Evolutionary conservation across 1,139 yeast genomes (phyloP).

Genomic region (Blastobotrys aristatus): DNA sequence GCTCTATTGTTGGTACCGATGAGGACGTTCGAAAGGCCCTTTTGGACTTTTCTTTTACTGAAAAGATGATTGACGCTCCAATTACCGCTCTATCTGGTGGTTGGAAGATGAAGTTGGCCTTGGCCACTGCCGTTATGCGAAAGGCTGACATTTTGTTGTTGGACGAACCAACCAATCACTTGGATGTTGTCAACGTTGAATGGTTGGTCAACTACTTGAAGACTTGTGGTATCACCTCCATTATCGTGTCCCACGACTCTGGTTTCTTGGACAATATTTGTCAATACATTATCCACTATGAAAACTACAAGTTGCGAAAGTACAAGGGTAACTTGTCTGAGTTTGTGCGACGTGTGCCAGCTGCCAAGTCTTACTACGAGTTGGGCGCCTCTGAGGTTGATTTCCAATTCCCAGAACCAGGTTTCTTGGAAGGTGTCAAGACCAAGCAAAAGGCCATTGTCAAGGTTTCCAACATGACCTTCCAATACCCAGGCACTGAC

Average conservation of each 20-base stretch:
- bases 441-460: slow-evolving; percentile 99
- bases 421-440: slow-evolving; percentile 99
- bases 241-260: slow-evolving; percentile 98
- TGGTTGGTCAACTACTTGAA: slow-evolving; percentile 99
- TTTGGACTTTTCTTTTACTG: slow-evolving; percentile 85
- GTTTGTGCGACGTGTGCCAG: slow-evolving; percentile 97
- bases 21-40: slow-evolving; percentile 64
- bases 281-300: slow-evolving; percentile 99
- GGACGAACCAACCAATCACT: slow-evolving; percentile 99
- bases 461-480: slow-evolving; percentile 91
- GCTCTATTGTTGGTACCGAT: slow-evolving; percentile 52
- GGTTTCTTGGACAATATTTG: slow-evolving; percentile 98
- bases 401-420: slow-evolving; percentile 98
- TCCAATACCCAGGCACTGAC: slow-evolving; percentile 98
- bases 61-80: slow-evolving; percentile 87
- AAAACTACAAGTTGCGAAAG: slow-evolving; percentile 98
- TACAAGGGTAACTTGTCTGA: slow-evolving; percentile 99
- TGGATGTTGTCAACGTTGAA: slow-evolving; percentile 98
- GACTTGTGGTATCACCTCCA: slow-evolving; percentile 97
- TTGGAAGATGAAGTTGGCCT: slow-evolving; percentile 99
- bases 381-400: slow-evolving; percentile 96
- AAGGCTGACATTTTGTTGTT: slow-evolving; percentile 96
- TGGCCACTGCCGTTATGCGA: slow-evolving; percentile 98
- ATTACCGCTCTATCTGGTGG: slow-evolving; percentile 98
- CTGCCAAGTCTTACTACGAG: slow-evolving; percentile 98